A percentile compares a stretch with the other conserved stretches of the same genome.
Evolutionary conservation across 345 rosid species (phyloP).

Genomic region (Lepidium didymum): DNA sequence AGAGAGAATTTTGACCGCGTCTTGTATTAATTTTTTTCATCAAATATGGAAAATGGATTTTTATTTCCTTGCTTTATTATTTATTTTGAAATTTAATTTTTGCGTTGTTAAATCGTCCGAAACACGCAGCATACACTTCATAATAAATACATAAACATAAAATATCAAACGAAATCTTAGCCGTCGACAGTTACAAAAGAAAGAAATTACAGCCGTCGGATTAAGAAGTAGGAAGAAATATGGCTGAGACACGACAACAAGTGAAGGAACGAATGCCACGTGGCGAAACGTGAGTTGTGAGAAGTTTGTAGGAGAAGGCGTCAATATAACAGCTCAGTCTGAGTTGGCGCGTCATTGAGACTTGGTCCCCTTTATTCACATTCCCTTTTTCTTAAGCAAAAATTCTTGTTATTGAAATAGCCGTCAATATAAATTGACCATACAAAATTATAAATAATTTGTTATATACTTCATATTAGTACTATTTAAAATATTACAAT

Average conservation of each 20-base stretch:
- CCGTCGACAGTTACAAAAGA: background rate
- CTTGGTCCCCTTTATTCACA: conserved; percentile 10
- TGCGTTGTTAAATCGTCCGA: conserved; percentile 8
- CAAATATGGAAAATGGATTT: background rate
- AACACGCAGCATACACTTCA: conserved; percentile 23
- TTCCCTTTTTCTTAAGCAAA: background rate
- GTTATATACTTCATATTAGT: no score
- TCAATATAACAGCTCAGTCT: conserved; percentile 22
- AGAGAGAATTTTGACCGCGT: conserved; percentile 13
- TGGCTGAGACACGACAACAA: background rate
- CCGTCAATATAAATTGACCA: no score
- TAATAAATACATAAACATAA: background rate
- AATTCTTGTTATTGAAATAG: no score
- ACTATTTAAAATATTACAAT: no score
- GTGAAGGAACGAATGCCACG: conserved; percentile 11
- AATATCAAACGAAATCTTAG: background rate
- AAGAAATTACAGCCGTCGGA: conserved; percentile 3
- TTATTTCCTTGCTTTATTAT: no score
- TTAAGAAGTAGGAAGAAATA: background rate
- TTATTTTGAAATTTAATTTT: no score
- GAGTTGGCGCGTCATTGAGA: conserved; percentile 20
- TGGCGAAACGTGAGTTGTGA: conserved; percentile 7
- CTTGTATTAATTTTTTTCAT: background rate
- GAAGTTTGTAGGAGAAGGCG: conserved; percentile 24
- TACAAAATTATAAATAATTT: no score